Evolutionary conservation across 352 stramenopile genomes (phyloP).

Genomic region (Phytophthora citrophthora): DNA sequence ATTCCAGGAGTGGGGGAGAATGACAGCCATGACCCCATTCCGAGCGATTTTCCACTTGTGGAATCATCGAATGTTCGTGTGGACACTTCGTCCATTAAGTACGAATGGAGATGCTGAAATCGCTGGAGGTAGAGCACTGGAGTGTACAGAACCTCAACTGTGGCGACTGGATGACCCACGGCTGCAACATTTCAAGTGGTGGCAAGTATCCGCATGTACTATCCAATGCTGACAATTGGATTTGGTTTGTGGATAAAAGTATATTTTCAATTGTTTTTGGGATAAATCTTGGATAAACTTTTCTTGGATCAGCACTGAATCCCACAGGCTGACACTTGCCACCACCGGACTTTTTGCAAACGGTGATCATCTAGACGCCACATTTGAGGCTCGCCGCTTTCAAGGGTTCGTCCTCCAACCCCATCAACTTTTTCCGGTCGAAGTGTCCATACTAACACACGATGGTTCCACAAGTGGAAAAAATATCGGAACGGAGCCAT

Average conservation of each 20-base stretch:
- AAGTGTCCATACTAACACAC: background rate
- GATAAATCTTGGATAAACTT: too few relatives aligned
- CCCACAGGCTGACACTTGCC: conserved; percentile 15
- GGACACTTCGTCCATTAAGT: background rate
- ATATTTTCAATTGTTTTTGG: too few relatives aligned
- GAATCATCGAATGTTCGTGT: background rate
- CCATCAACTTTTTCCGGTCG: background rate
- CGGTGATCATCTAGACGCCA: conserved; percentile 26
- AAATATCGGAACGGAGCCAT: background rate
- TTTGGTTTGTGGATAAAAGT: too few relatives aligned
- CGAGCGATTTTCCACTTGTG: background rate
- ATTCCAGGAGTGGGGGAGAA: background rate
- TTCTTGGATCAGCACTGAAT: conserved; percentile 9
- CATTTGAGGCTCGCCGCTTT: conserved; percentile 14
- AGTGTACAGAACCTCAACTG: background rate
- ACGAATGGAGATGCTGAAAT: background rate
- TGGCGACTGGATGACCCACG: background rate
- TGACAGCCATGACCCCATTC: background rate
- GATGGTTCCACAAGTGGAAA: background rate
- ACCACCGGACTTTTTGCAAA: conserved; percentile 17
- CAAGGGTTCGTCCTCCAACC: conserved; percentile 1
- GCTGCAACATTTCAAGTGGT: background rate
- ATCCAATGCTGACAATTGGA: background rate
- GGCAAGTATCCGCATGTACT: background rate
- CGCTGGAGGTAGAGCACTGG: background rate